These are phyloP conservation scores for Earliella scabrosa DNA, from an alignment of 1,284 basidiomycete species.

Conservation along the genomic window DNA sequence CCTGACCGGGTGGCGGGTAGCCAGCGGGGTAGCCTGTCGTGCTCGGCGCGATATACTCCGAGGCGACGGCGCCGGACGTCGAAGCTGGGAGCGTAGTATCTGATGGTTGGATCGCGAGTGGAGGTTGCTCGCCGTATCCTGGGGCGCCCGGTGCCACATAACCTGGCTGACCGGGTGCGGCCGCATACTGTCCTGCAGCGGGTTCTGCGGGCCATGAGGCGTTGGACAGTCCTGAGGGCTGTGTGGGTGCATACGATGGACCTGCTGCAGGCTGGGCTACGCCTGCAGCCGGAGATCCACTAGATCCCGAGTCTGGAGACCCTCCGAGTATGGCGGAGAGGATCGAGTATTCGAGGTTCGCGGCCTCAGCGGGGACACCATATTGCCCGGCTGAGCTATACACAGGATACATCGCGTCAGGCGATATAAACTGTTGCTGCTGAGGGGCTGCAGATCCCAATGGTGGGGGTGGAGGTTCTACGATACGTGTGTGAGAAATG, in stretches of 20 bases:
- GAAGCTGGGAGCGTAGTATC: constrained; percentile 38
- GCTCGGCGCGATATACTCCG: constrained; percentile 22
- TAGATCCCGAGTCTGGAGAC: constrained; percentile 55
- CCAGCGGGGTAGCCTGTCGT: constrained; percentile 13
- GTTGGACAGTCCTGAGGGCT: constrained; percentile 31
- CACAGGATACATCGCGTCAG: constrained; percentile 60
- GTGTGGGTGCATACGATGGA: constrained; percentile 26
- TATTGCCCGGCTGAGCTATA: constrained; percentile 41
- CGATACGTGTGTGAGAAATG: constrained; percentile 10
- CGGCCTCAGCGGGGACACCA: constrained; percentile 79
- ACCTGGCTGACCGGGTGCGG: neutral
- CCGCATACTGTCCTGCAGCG: constrained; percentile 9
- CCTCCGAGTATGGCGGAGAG: constrained; percentile 89
- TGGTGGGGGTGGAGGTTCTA: constrained; percentile 14
- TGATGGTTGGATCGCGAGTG: constrained; percentile 43
- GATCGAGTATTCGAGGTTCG: constrained; percentile 91
- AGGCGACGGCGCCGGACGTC: constrained; percentile 12
- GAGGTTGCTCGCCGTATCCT: constrained; percentile 33
- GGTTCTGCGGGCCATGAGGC: constrained; percentile 52
- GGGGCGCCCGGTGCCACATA: constrained; percentile 5
- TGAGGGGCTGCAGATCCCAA: constrained; percentile 18
- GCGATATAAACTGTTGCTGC: constrained; percentile 40
- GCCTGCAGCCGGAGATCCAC: constrained; percentile 40
- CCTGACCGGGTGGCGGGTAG: constrained; percentile 13
- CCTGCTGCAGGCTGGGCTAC: constrained; percentile 17